Evolutionary conservation across 495 filamentous ascomycete genomes (phyloP).

Genomic region (Neurospora sp.): DNA sequence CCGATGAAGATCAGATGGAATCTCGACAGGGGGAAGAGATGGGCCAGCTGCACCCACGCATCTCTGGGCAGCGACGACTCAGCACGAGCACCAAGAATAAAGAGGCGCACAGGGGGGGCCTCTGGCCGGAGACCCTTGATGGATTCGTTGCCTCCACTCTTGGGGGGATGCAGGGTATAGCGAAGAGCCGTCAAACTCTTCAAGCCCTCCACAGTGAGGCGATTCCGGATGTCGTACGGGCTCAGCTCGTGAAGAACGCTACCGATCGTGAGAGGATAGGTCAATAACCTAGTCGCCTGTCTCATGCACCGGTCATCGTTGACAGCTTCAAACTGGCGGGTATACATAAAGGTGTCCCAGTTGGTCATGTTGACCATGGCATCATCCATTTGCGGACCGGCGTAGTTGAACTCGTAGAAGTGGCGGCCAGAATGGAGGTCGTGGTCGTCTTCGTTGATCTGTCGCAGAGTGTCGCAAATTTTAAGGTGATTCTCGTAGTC

Average conservation of each 20-base stretch:
- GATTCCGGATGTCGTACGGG: slow-evolving; percentile 70
- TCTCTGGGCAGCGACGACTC: slow-evolving; percentile 92
- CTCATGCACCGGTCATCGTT: slow-evolving; percentile 78
- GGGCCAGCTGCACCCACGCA: slow-evolving; percentile 82
- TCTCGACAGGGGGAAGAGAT: slow-evolving; percentile 74
- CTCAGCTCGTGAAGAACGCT: slow-evolving; percentile 90
- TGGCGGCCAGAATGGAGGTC: slow-evolving; percentile 81
- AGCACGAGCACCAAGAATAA: slow-evolving; percentile 89
- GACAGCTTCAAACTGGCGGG: slow-evolving; percentile 77
- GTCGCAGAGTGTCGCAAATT: slow-evolving; percentile 78
- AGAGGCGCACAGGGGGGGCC: slow-evolving; percentile 80
- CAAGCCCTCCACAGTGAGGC: slow-evolving; percentile 76
- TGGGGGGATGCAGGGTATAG: slow-evolving; percentile 85
- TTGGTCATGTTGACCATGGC: slow-evolving; percentile 93
- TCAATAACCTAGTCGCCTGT: slow-evolving; percentile 84
- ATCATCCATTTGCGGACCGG: slow-evolving; percentile 80
- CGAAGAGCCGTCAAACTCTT: slow-evolving; percentile 85
- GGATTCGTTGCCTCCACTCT: slow-evolving; percentile 58
- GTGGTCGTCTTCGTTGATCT: slow-evolving; percentile 98
- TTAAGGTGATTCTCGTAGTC: slow-evolving; percentile 88
- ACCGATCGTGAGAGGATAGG: slow-evolving; percentile 83
- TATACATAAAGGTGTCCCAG: slow-evolving; percentile 94
- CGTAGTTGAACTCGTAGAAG: slow-evolving; percentile 91
- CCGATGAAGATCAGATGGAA: slow-evolving; percentile 91
- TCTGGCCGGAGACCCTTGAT: slow-evolving; percentile 72